These are phyloP conservation scores for Prunus mume DNA, from an alignment of 306 rosid species.

Conservation along the genomic window DNA sequence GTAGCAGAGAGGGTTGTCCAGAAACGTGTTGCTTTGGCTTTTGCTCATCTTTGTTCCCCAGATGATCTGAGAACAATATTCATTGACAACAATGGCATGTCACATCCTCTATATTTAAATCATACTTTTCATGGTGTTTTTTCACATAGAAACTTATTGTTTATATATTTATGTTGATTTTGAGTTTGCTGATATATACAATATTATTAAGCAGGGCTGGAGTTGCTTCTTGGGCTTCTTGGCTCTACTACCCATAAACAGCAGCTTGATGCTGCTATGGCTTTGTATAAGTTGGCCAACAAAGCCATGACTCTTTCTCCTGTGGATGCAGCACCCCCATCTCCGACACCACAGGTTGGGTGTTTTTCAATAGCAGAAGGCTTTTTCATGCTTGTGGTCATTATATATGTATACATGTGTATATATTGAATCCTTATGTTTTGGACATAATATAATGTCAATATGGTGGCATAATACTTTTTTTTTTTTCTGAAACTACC, in stretches of 20 bases:
- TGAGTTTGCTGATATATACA: constrained; percentile 21
- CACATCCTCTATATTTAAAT: constrained; percentile 17
- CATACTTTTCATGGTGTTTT: constrained; percentile 17
- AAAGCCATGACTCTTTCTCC: constrained; percentile 78
- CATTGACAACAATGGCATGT: constrained; percentile 71
- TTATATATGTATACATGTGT: neutral
- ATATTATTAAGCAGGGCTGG: constrained; percentile 62
- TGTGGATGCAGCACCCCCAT: constrained; percentile 91
- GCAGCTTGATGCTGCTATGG: constrained; percentile 94
- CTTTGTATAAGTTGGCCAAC: constrained; percentile 80
- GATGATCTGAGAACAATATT: constrained; percentile 78
- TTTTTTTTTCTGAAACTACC: neutral
- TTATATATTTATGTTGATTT: constrained; percentile 12
- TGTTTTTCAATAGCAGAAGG: neutral
- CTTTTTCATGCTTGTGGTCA: neutral
- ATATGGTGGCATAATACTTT: neutral
- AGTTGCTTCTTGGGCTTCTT: constrained; percentile 87
- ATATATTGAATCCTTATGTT: neutral
- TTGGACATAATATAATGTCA: neutral
- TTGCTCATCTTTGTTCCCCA: constrained; percentile 92
- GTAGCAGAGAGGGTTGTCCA: constrained; percentile 75
- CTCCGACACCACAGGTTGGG: constrained; percentile 93
- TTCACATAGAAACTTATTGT: constrained; percentile 13
- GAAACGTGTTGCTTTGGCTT: constrained; percentile 88
- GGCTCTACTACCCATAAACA: constrained; percentile 64